Percentiles rank a stretch among this genome's conserved stretches.
phyloP scores from a whole-genome alignment of 805 yeast genomes.

The Kregervanrija delftensis region DNA sequence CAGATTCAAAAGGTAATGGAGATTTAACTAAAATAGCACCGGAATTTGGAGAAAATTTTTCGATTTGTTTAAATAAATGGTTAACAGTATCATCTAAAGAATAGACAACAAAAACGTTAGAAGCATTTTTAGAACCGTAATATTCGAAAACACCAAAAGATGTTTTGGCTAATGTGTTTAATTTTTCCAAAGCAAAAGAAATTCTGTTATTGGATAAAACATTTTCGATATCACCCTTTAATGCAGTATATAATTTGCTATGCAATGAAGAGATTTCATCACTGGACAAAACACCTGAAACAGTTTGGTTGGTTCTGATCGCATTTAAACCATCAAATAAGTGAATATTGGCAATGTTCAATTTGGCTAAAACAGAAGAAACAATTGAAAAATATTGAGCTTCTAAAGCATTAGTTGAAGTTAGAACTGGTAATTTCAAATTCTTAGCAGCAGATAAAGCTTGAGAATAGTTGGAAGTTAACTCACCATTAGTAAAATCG shows the following conservation, averaged over 20 bases:
- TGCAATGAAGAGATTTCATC: conserved; percentile 34
- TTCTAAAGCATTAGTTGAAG: conserved; percentile 58
- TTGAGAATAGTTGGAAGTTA: conserved; percentile 58
- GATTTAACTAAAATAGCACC: conserved; percentile 69
- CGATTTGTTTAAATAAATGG: conserved; percentile 40
- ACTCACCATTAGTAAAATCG: conserved; percentile 41
- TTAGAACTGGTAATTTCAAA: conserved; percentile 59
- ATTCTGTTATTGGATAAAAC: conserved; percentile 29
- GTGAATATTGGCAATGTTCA: conserved; percentile 58
- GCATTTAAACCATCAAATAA: conserved; percentile 76
- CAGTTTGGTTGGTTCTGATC: conserved; percentile 42
- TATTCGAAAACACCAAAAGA: conserved; percentile 60
- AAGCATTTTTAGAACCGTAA: conserved; percentile 54
- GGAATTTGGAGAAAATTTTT: conserved; percentile 18
- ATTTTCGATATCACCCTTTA: conserved; percentile 18
- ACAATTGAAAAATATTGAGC: conserved; percentile 62
- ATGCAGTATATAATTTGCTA: conserved; percentile 29
- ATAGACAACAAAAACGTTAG: conserved; percentile 73
- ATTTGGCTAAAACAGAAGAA: conserved; percentile 56
- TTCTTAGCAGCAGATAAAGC: conserved; percentile 57
- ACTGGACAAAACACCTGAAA: conserved; percentile 37
- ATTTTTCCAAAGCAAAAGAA: conserved; percentile 37
- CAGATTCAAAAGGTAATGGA: conserved; percentile 71
- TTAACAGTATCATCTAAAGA: conserved; percentile 60
- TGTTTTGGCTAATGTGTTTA: conserved; percentile 48